Evolutionary conservation across 1,139 yeast genomes (phyloP).

Genomic region (Suzukiozyma palmioleophila): DNA sequence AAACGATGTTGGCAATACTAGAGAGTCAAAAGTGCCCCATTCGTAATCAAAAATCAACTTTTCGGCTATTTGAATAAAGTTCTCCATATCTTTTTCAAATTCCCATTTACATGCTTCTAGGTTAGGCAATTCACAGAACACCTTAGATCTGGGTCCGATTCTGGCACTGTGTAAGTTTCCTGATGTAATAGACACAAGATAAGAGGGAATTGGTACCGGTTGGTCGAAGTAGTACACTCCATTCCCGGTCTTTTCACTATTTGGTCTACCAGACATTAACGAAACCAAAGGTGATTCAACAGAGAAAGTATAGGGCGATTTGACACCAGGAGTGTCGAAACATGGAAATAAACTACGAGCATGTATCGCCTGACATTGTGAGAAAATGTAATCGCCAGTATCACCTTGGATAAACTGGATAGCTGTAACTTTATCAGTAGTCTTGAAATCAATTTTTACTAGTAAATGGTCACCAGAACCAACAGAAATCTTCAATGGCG

Average conservation of each 20-base stretch:
- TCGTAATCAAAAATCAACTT: slow-evolving; percentile 29
- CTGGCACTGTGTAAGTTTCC: slow-evolving; percentile 27
- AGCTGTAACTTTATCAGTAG: slow-evolving; percentile 37
- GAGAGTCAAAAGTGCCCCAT: slow-evolving; percentile 30
- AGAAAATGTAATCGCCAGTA: slow-evolving; percentile 35
- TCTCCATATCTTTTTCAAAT: slow-evolving; percentile 34
- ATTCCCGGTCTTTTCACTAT: slow-evolving; percentile 5
- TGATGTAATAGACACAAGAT: slow-evolving; percentile 32
- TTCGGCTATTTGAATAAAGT: slow-evolving; percentile 31
- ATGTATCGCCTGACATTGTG: slow-evolving; percentile 43
- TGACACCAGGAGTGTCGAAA: slow-evolving; percentile 41
- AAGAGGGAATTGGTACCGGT: slow-evolving; percentile 35
- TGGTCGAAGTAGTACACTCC: slow-evolving; percentile 22
- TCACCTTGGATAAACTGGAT: slow-evolving; percentile 38
- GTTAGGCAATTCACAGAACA: slow-evolving; percentile 25
- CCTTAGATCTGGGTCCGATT: slow-evolving; percentile 33
- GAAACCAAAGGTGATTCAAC: slow-evolving; percentile 28
- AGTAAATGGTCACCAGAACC: slow-evolving; percentile 6
- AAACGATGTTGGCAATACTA: slow-evolving; percentile 31
- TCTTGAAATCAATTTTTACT: slow-evolving; percentile 21
- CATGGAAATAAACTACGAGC: slow-evolving; percentile 42
- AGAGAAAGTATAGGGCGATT: slow-evolving; percentile 27
- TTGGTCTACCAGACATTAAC: slow-evolving; percentile 36
- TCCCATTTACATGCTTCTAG: slow-evolving; percentile 31
- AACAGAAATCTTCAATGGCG: slow-evolving; percentile 24